Conservation (phyloP, 1,284 basidiomycete genomes). For the Spongiforma sp. region DNA sequence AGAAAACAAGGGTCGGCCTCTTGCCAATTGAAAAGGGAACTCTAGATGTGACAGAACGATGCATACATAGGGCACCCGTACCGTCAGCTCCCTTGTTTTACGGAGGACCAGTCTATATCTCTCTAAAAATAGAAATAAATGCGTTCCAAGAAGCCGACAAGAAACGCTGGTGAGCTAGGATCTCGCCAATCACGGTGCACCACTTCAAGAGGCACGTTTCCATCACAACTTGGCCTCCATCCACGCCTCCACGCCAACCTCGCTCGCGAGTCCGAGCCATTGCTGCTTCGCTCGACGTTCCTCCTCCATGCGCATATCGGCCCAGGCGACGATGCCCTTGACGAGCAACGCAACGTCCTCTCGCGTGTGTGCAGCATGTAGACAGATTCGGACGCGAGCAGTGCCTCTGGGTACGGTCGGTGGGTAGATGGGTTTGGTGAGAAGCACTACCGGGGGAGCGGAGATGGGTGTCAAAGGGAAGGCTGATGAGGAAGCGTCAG, state of each 20-base stretch:
- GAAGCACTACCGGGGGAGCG: constrained; percentile 37
- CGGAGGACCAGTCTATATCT: too few relatives aligned
- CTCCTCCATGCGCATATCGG: constrained; percentile 33
- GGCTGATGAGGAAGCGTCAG: not conserved
- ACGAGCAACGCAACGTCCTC: constrained; percentile 68
- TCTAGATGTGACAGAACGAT: too few relatives aligned
- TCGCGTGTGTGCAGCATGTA: constrained; percentile 76
- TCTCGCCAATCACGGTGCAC: too few relatives aligned
- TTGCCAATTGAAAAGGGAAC: too few relatives aligned
- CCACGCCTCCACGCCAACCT: constrained; percentile 27
- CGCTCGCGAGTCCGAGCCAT: constrained; percentile 19
- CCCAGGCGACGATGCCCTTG: constrained; percentile 57
- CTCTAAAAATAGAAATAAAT: too few relatives aligned
- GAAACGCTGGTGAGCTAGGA: too few relatives aligned
- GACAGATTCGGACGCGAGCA: constrained; percentile 84
- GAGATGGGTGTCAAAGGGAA: not conserved
- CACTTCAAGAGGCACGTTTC: too few relatives aligned
- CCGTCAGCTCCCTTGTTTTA: too few relatives aligned
- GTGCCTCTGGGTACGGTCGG: constrained; percentile 86
- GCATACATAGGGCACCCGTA: too few relatives aligned
- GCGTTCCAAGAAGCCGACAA: too few relatives aligned
- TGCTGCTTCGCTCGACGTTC: not conserved
- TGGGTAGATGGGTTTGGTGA: constrained; percentile 82
- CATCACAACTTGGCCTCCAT: constrained; percentile 34
- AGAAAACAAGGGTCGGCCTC: too few relatives aligned